Evolutionary conservation across 1,284 basidiomycete genomes (phyloP), one percentile per base, ranked within the genome.

Genomic region (Ceratorhiza oryzae-sativae): DNA sequence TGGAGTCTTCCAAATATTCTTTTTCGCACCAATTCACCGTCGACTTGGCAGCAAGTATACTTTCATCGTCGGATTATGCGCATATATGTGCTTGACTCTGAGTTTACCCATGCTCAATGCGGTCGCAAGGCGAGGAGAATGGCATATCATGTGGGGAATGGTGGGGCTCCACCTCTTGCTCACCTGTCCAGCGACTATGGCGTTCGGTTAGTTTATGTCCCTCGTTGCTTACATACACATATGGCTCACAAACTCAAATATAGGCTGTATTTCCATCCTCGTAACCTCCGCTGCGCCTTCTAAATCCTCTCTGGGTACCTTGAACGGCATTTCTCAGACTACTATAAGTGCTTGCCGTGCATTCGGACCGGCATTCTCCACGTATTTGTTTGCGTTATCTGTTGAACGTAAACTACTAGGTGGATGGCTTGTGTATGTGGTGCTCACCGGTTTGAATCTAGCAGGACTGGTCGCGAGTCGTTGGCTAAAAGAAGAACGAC

Each of bases 311-410:
- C 70, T 75, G 2, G 74, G 74, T 9, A 60, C 73, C 4, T 60
- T 70, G 2, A 75, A 75, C 36, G 74, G 74, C 1, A 41, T 75
- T 32, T 71, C 74, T 10, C 74, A 75, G 45, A 74, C 73, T 0
- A 63, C 48, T 18, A 59, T 71, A 32, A 68, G 61, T 9, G 45
- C 74, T 3, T 55, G 74, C 46, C 46, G 73, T 13, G 62, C 71
- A 25, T 18, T 74, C 27, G 73, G 74, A 9, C 74, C 74, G 18
- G 74, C 74, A 15, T 46, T 42, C 20, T 61, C 73, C n/a, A 74
- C 73, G 15, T 65, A 53, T 30, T 55, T 75, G 8, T 75, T 74
- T 48, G 60, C 74, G 18, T 49, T 73, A 12, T 71, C 73, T 3
- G 51, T 63, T 20, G 73, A 75, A 36, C 39, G 32, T 13, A 68